A percentile compares a stretch with the other conserved stretches of the same genome.
phyloP scores from a whole-genome alignment of 2,329 filamentous ascomycete genomes.

The Tolypocladium paradoxum region DNA sequence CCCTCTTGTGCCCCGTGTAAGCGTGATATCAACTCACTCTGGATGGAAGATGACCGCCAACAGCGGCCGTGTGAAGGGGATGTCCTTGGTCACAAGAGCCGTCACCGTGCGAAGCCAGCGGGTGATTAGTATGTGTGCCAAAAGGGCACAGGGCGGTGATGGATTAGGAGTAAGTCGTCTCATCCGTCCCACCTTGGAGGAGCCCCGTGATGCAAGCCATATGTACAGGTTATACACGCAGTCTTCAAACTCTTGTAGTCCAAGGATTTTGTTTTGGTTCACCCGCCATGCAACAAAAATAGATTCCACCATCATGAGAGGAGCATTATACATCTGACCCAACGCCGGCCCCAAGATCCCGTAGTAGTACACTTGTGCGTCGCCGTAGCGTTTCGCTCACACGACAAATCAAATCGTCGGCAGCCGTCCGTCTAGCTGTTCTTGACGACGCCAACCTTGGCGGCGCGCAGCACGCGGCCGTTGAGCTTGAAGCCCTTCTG shows the following conservation, averaged over 20 bases:
- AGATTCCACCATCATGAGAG: conserved; percentile 27
- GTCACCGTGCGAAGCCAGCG: too few species aligned
- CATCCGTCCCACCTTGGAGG: conserved; percentile 1
- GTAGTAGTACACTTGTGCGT: conserved; percentile 1
- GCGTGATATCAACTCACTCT: too few species aligned
- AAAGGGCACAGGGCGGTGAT: background rate
- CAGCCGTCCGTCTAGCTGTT: conserved; percentile 38
- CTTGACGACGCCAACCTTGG: conserved; percentile 95
- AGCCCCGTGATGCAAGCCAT: background rate
- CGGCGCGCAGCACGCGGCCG: conserved; percentile 76
- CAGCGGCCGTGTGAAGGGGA: too few species aligned
- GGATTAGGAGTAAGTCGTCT: background rate
- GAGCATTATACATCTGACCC: conserved; percentile 33
- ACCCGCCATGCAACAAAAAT: conserved; percentile 15
- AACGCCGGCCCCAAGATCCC: conserved; percentile 20
- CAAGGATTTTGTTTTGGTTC: conserved; percentile 5
- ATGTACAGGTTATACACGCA: conserved; percentile 7
- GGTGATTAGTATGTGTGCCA: background rate
- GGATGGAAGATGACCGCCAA: too few species aligned
- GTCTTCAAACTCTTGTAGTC: conserved; percentile 6
- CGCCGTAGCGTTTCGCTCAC: background rate
- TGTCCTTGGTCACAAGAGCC: too few species aligned
- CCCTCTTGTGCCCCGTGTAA: too few species aligned
- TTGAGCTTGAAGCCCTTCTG: conserved; percentile 95
- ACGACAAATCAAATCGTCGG: background rate